Percentiles rank a stretch among this genome's conserved stretches.
Conservation (phyloP, 768 basidiomycete species). For the Lactarius hatsudake region DNA sequence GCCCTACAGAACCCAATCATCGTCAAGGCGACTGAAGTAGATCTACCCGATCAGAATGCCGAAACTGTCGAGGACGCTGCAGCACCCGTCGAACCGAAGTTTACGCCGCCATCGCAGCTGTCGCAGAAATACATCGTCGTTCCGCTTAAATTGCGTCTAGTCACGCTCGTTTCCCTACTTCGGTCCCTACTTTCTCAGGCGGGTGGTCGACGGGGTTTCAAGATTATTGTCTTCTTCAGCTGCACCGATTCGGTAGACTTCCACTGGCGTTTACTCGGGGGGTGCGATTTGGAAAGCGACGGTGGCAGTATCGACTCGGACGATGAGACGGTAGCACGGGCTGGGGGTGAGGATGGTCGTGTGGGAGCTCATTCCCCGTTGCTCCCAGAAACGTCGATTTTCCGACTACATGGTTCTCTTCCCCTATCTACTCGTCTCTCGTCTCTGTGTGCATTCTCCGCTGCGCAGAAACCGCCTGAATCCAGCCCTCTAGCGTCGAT, state of each 20-base stretch:
- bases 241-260: conserved; percentile 99
- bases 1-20: conserved; percentile 77
- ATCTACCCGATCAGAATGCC: conserved; percentile 34
- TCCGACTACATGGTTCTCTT: conserved; percentile 90
- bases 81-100: conserved; percentile 44
- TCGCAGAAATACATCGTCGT: conserved; percentile 86
- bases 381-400: conserved; percentile 78
- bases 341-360: conserved; percentile 31
- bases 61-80: conserved; percentile 27
- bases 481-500: conserved; percentile 54
- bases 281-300: conserved; percentile 13
- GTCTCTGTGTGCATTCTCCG: conserved; percentile 80
- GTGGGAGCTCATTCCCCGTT: conserved; percentile 68
- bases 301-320: conserved; percentile 27
- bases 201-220: conserved; percentile 50
- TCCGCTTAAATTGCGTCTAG: conserved; percentile 92
- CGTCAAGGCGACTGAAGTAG: conserved; percentile 68
- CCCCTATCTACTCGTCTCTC: conserved; percentile 76
- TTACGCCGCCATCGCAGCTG: conserved; percentile 93
- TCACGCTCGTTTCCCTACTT: conserved; percentile 82
- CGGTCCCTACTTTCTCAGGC: conserved; percentile 73
- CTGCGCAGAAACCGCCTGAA: conserved; percentile 33
- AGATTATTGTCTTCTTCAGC: conserved; percentile 93
- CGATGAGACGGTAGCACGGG: conserved; percentile 31
- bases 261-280: conserved; percentile 81